phyloP scores from a whole-genome alignment of 202 grass and related monocot genomes.

The Cymbopogon flexuosus region DNA sequence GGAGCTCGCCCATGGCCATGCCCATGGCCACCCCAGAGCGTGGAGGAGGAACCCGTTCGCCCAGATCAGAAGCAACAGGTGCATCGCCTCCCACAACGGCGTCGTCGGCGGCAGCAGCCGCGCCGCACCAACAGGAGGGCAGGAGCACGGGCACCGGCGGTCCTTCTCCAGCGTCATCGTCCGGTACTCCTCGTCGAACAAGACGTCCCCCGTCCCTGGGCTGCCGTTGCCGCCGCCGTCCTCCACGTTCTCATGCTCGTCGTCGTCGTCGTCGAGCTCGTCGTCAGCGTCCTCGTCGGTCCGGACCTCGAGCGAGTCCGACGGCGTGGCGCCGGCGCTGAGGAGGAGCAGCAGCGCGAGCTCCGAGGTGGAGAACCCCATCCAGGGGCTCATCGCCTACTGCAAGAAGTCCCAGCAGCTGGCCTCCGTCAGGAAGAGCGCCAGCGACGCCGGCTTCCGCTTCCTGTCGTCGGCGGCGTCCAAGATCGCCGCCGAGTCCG shows the following conservation, averaged over 20 bases:
- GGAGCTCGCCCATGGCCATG: background rate
- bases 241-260: conserved; percentile 29
- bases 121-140: background rate
- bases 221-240: background rate
- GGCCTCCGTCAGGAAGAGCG: conserved; percentile 67
- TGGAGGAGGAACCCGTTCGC: conserved; percentile 64
- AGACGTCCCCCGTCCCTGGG: conserved; percentile 33
- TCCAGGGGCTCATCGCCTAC: conserved; percentile 86
- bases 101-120: background rate
- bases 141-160: conserved; percentile 48
- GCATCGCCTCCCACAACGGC: conserved; percentile 26
- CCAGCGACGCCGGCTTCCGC: conserved; percentile 65
- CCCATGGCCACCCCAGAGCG: conserved; percentile 25
- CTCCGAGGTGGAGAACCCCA: conserved; percentile 85
- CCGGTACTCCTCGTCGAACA: conserved; percentile 43
- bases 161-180: conserved; percentile 71
- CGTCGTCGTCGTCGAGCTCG: conserved; percentile 31
- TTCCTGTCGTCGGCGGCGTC: conserved; percentile 55
- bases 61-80: conserved; percentile 45
- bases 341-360: conserved; percentile 83
- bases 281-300: conserved; percentile 55
- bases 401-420: conserved; percentile 93
- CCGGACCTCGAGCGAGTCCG: conserved; percentile 42
- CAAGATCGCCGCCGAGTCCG: conserved; percentile 61
- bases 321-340: conserved; percentile 41